These are phyloP conservation scores for Stevia rebaudiana DNA, from an alignment of 140 eudicot species.

Conservation along the genomic window DNA sequence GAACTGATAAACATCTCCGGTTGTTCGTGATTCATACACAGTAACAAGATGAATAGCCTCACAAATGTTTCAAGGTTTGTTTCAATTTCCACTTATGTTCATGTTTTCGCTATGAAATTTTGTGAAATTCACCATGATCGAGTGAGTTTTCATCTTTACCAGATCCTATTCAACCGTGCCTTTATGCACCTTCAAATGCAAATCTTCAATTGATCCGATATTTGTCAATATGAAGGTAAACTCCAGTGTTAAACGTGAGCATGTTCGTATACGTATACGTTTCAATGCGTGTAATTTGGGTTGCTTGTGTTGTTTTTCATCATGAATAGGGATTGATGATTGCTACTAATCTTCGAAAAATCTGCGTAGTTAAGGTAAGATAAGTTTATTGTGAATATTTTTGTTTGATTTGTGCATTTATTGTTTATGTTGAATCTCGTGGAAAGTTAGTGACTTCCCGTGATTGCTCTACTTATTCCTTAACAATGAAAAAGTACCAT, in stretches of 20 bases:
- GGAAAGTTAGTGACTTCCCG: neutral
- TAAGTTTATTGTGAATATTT: neutral
- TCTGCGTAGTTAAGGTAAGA: conserved; percentile 37
- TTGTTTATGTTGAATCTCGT: conserved; percentile 12
- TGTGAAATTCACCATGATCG: neutral
- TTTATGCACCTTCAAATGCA: conserved; percentile 35
- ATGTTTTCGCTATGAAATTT: neutral
- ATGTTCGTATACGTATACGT: conserved; percentile 1
- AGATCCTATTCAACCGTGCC: conserved; percentile 56
- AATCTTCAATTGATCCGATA: conserved; percentile 28
- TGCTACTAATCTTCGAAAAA: conserved; percentile 29
- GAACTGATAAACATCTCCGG: conserved; percentile 7
- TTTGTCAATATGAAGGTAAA: conserved; percentile 41
- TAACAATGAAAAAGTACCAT: conserved; percentile 4
- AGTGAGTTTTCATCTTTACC: conserved; percentile 18
- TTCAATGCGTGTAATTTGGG: neutral
- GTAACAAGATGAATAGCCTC: conserved; percentile 57
- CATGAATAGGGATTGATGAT: conserved; percentile 41
- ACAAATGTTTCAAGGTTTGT: conserved; percentile 55
- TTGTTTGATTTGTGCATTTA: conserved; percentile 2
- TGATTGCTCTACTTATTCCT: conserved; percentile 10
- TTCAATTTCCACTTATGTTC: neutral
- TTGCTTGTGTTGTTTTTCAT: conserved; percentile 2
- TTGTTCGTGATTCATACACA: neutral
- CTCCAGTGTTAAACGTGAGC: neutral